These are phyloP conservation scores for Aspergillus eucalypticola DNA, from an alignment of 2,329 filamentous ascomycete genomes.

Conservation along the genomic window DNA sequence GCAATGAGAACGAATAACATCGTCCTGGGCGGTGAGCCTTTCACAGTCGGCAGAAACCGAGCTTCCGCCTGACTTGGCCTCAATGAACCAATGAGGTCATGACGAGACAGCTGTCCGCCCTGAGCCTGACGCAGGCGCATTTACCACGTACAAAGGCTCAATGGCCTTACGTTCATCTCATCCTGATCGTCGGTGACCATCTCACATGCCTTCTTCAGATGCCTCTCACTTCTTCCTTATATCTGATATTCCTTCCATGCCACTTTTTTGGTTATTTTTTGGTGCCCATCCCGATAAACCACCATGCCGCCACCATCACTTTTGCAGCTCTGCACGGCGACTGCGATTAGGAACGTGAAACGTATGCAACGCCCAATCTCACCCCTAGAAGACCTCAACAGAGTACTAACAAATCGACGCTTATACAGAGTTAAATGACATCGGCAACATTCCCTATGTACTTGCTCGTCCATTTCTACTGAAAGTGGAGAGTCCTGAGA, in stretches of 20 bases:
- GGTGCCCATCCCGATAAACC: conserved; percentile 13
- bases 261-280: conserved; percentile 23
- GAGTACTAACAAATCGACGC: conserved; percentile 3
- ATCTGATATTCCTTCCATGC: conserved; percentile 17
- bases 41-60: neutral
- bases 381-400: neutral
- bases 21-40: neutral
- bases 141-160: conserved; percentile 10
- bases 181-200: neutral
- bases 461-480: conserved; percentile 68
- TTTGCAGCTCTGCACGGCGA: conserved; percentile 36
- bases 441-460: conserved; percentile 70
- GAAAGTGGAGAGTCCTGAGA: conserved; percentile 69
- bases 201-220: conserved; percentile 10
- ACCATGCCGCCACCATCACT: conserved; percentile 40
- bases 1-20: too few relatives aligned
- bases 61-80: neutral
- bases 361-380: conserved; percentile 26
- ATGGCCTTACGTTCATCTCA: conserved; percentile 2
- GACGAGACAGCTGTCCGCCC: conserved; percentile 19
- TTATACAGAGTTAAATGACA: conserved; percentile 59
- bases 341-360: conserved; percentile 41
- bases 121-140: conserved; percentile 7
- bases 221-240: conserved; percentile 8
- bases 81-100: conserved; percentile 16